Evolutionary conservation across 345 rosid genomes (phyloP).

Genomic region (Nasturtium officinale): DNA sequence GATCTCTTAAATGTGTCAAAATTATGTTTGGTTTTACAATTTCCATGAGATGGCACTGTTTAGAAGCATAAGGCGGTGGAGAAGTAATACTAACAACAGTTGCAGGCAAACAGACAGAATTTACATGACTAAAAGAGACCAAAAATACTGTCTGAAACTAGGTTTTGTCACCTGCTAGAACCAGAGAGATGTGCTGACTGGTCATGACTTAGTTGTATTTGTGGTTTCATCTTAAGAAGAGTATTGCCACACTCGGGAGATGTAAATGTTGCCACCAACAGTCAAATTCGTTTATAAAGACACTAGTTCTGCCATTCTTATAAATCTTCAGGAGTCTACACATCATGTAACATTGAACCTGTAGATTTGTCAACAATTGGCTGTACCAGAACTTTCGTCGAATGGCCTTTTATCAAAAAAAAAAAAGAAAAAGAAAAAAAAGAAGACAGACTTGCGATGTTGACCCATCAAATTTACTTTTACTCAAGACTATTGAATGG

Average conservation of each 20-base stretch:
- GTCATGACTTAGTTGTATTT: neutral
- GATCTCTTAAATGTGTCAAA: neutral
- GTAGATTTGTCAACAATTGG: neutral
- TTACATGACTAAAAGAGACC: no score
- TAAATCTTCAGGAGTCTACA: neutral
- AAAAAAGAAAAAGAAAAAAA: no score
- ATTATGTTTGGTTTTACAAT: neutral
- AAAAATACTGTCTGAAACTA: constrained; percentile 5
- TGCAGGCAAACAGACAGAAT: neutral
- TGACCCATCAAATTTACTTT: neutral
- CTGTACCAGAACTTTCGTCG: no score
- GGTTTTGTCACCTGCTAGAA: neutral
- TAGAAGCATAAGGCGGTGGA: neutral
- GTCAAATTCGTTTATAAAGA: constrained; percentile 25
- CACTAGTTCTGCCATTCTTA: constrained; percentile 7
- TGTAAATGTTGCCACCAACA: constrained; percentile 65
- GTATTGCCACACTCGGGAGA: constrained; percentile 48
- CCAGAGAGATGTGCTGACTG: neutral
- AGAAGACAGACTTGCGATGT: neutral
- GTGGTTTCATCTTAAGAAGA: no score
- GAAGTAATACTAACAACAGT: neutral
- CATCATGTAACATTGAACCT: neutral
- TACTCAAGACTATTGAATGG: neutral
- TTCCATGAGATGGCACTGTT: neutral
- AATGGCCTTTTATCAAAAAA: no score